A percentile compares a stretch with the other conserved stretches of the same genome.
phyloP scores from a whole-genome alignment of 2,329 filamentous ascomycete species.

The Amylocarpus encephaloides region DNA sequence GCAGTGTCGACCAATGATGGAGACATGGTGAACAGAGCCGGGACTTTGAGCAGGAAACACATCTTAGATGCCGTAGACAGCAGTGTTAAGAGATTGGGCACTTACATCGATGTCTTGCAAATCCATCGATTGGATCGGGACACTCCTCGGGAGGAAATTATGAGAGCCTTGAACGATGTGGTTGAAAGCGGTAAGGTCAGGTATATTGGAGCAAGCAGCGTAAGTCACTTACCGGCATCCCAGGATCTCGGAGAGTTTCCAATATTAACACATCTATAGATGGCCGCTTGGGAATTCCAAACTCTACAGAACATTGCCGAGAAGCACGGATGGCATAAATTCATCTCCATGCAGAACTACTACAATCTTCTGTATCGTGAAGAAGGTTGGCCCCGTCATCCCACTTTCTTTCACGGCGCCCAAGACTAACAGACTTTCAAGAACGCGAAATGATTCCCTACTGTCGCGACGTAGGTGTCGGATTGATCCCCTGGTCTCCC shows the following conservation, averaged over 20 bases:
- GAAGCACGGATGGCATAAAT: conserved; percentile 52
- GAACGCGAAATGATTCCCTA: conserved; percentile 35
- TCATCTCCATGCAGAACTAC: conserved; percentile 53
- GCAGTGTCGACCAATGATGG: conserved; percentile 46
- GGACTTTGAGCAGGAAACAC: conserved; percentile 51
- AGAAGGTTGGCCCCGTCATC: conserved; percentile 33
- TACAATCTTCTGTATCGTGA: conserved; percentile 56
- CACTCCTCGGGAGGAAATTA: conserved; percentile 51
- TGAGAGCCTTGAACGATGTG: conserved; percentile 55
- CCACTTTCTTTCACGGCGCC: too few relatives aligned
- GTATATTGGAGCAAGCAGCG: conserved; percentile 43
- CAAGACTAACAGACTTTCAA: conserved; percentile 1
- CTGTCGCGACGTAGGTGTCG: conserved; percentile 30
- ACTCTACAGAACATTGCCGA: conserved; percentile 51
- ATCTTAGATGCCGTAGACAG: conserved; percentile 59
- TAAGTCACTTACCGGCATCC: conserved; percentile 11
- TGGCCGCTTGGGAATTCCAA: conserved; percentile 48
- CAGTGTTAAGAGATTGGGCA: conserved; percentile 47
- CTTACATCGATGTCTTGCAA: conserved; percentile 48
- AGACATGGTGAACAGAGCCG: conserved; percentile 40
- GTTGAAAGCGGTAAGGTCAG: conserved; percentile 52
- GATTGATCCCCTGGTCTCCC: conserved; percentile 34
- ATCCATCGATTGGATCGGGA: conserved; percentile 52
- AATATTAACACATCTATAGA: conserved; percentile 35
- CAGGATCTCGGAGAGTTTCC: not conserved